Conservation (phyloP, 768 basidiomycete genomes). For the Lentinula boryana region DNA sequence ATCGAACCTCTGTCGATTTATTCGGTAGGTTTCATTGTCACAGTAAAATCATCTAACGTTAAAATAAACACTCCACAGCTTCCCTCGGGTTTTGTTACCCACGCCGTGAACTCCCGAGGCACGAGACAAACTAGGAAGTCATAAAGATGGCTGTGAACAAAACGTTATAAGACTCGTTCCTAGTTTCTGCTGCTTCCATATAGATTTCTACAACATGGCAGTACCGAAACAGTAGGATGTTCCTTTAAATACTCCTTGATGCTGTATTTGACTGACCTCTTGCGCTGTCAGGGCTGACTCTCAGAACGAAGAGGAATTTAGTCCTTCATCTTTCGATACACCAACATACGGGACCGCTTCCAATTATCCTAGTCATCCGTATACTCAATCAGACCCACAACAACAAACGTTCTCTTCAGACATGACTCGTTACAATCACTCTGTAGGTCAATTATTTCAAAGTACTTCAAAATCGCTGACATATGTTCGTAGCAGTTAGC, state of each 20-base stretch:
- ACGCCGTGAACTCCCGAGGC: constrained; percentile 5
- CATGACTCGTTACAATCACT: constrained; percentile 1
- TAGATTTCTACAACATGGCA: constrained; percentile 5
- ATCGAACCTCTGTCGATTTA: neutral
- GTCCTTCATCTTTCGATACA: neutral
- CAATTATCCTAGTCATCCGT: neutral
- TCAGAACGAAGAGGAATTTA: neutral
- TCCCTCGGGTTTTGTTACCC: constrained; percentile 5
- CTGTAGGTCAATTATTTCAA: neutral
- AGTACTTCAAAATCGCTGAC: neutral
- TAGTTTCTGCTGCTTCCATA: constrained; percentile 1
- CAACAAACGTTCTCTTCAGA: neutral
- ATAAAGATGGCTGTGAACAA: constrained; percentile 9
- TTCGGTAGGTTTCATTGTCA: constrained; percentile 6
- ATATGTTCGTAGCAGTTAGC: neutral
- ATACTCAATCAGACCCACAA: neutral
- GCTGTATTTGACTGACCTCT: neutral
- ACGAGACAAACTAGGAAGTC: constrained; percentile 4
- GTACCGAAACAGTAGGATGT: constrained; percentile 6
- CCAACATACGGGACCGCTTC: neutral
- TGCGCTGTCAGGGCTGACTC: neutral
- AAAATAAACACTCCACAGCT: constrained; percentile 7
- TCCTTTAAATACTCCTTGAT: neutral
- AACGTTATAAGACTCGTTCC: constrained; percentile 6
- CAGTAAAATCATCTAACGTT: constrained; percentile 5